Evolutionary conservation across 106 monocot genomes (phyloP).

Genomic region (Hemerocallis citrina): DNA sequence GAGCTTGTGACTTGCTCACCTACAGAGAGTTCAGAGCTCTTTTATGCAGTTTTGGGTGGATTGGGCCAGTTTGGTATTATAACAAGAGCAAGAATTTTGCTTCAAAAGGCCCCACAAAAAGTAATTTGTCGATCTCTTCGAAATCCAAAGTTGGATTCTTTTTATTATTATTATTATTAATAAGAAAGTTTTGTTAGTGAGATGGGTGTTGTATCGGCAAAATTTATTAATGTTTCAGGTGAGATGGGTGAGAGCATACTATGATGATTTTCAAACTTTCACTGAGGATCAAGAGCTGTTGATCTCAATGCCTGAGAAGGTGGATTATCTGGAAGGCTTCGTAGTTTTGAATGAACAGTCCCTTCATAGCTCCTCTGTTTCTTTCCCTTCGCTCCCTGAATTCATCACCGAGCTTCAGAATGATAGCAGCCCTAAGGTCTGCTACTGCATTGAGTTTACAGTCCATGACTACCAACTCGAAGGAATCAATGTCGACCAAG

Average conservation of each 20-base stretch:
- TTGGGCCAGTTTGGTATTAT: constrained; percentile 68
- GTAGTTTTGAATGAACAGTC: constrained; percentile 45
- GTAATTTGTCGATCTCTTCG: too few species aligned
- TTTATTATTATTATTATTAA: too few species aligned
- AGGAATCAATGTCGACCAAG: constrained; percentile 13
- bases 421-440: constrained; percentile 13
- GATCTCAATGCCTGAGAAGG: constrained; percentile 36
- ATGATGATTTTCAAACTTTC: constrained; percentile 39
- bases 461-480: constrained; percentile 26
- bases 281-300: constrained; percentile 45
- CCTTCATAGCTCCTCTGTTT: constrained; percentile 36
- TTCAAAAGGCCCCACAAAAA: constrained; percentile 45
- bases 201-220: too few species aligned
- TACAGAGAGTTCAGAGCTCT: constrained; percentile 32
- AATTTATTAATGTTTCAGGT: constrained; percentile 12
- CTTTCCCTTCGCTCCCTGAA: constrained; percentile 35
- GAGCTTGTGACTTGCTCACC: constrained; percentile 51
- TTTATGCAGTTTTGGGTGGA: constrained; percentile 54
- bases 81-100: constrained; percentile 51
- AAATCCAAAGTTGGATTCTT: background rate
- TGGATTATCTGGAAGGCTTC: constrained; percentile 65
- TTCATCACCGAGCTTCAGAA: constrained; percentile 22
- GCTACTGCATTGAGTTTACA: constrained; percentile 65
- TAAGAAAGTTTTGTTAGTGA: too few species aligned
- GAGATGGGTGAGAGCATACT: constrained; percentile 40